phyloP scores from a whole-genome alignment of 768 basidiomycete genomes.

The Mycena maculata region DNA sequence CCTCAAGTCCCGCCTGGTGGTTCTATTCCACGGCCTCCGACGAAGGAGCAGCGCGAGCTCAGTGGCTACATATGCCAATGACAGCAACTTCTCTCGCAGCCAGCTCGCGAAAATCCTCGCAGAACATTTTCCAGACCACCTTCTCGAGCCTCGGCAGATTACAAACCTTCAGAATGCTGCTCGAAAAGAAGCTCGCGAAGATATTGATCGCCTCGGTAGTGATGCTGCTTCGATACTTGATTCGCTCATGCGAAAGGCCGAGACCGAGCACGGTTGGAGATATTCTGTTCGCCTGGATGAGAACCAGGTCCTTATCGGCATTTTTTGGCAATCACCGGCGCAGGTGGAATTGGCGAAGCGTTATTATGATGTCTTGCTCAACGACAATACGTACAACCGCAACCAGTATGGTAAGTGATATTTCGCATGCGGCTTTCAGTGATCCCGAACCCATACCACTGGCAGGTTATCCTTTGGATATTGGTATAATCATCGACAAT shows the following conservation, averaged over 20 bases:
- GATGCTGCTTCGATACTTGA: slow-evolving; percentile 1
- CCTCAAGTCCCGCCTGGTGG: slow-evolving; percentile 35
- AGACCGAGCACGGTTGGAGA: slow-evolving; percentile 6
- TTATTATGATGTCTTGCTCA: slow-evolving; percentile 13
- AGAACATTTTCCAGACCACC: slow-evolving; percentile 6
- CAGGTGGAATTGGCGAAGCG: neutral
- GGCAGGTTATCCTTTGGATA: slow-evolving; percentile 20
- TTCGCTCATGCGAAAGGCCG: neutral
- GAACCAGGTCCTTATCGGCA: neutral
- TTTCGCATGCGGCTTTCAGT: neutral
- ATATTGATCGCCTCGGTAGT: slow-evolving; percentile 3
- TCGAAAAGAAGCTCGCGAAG: slow-evolving; percentile 1
- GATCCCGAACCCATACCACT: neutral
- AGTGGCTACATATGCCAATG: slow-evolving; percentile 20
- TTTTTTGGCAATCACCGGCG: slow-evolving; percentile 18
- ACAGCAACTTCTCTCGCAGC: slow-evolving; percentile 27
- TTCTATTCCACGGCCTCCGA: slow-evolving; percentile 25
- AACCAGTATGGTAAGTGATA: slow-evolving; percentile 15
- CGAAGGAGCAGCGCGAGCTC: slow-evolving; percentile 28
- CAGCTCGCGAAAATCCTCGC: slow-evolving; percentile 34
- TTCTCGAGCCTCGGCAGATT: slow-evolving; percentile 24
- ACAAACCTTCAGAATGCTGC: slow-evolving; percentile 15
- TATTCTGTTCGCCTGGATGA: slow-evolving; percentile 2
- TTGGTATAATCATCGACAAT: slow-evolving; percentile 19
- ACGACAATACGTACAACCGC: slow-evolving; percentile 18